Base-by-base conservation (phyloP, 129 eudicot species). In the Pulicaria dysenterica region DNA sequence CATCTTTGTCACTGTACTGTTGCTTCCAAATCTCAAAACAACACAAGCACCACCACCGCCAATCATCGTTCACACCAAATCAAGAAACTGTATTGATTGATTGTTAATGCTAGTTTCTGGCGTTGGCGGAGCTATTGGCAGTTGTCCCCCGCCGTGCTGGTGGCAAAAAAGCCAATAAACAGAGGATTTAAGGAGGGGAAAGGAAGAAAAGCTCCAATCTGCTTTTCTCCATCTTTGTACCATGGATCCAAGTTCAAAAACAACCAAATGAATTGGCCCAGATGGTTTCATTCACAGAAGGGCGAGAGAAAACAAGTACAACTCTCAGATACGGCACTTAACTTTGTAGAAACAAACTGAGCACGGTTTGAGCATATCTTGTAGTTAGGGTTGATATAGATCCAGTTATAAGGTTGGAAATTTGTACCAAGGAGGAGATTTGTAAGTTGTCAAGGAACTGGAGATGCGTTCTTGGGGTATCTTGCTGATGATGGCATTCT, bases 401-500 rank as follows among this genome's bases (percentile, higher is more conserved):
- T 59, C 70, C 64, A 48, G 43, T 70, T 42, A 68, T 14, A 40
- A 45, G 14, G 76, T 69, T 75, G 79, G 24, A 64, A 74, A 14
- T 69, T 39, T 74, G 56, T 63, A 69, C 78, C 42, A 45, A 8
- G 39, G 12, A 31, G 4, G 36, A 13, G 24, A 49, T 57, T 12
- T 10, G 65, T 24, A 37, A 12, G 43, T 53, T 24, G 62, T 84
- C 80, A 92, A 17, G 88, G 97, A 63, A 92, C 80, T 6, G 95
- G 88, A 46, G 93, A 92, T 10, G 86, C 81, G 70, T 83, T 88
- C 70, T 80, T 86, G 12, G 91, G 79, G 74, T 82, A 92, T 85
- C 97, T 89, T n/a, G 82, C 82, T 40, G 93, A 84, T 36, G 91
- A 83, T 53, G 90, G 91, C 75, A 83, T 60, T 48, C 92, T 85